phyloP scores from a whole-genome alignment of 495 filamentous ascomycete genomes.

The Talaromyces proteolyticus region DNA sequence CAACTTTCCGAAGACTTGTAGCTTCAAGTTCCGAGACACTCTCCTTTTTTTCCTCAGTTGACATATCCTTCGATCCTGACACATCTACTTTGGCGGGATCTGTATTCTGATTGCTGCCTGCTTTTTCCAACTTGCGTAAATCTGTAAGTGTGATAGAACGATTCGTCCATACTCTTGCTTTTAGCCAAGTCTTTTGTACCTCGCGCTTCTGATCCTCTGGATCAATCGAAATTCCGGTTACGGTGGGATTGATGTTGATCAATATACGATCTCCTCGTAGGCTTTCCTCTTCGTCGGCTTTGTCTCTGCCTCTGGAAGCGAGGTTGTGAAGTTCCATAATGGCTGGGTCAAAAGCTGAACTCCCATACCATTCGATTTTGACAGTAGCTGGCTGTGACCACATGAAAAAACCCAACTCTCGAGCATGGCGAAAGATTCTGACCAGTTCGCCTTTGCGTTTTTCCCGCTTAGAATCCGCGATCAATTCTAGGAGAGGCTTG shows the following conservation, averaged over 20 bases:
- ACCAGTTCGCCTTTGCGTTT: too few relatives aligned
- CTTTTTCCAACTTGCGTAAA: too few relatives aligned
- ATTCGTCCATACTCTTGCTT: not conserved
- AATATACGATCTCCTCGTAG: not conserved
- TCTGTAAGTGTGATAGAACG: too few relatives aligned
- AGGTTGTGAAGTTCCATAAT: not conserved
- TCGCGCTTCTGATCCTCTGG: not conserved
- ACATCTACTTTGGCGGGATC: too few relatives aligned
- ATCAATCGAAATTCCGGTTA: not conserved
- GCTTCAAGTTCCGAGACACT: too few relatives aligned
- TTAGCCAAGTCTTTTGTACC: not conserved
- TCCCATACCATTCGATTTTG: not conserved
- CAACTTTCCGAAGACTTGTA: too few relatives aligned
- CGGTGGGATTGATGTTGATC: not conserved
- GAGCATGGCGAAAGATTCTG: not conserved
- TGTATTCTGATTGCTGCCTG: too few relatives aligned
- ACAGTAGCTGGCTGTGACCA: not conserved
- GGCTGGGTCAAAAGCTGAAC: not conserved
- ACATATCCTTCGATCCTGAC: too few relatives aligned
- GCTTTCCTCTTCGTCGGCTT: not conserved
- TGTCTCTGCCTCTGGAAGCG: not conserved
- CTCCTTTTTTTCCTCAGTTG: too few relatives aligned
- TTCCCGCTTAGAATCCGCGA: too few relatives aligned
- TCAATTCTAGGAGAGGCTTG: too few relatives aligned
- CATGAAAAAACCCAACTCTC: constrained; percentile 1